Base-by-base conservation (phyloP, 371 early-diverging fungal species). In the Dinochytrium kinnereticum region DNA sequence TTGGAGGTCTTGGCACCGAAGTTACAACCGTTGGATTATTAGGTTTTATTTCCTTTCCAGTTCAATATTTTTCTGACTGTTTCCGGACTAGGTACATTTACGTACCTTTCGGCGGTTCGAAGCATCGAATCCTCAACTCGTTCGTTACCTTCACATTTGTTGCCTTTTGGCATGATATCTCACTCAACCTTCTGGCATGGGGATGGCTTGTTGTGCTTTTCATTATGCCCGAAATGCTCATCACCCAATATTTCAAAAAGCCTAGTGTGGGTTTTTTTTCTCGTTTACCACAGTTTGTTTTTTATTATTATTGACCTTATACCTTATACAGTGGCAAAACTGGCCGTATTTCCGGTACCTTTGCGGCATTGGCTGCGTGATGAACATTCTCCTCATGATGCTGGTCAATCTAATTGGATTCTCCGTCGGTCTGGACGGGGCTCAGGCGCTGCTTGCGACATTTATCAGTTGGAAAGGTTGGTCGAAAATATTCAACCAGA, bases 371-470 rank as follows among this genome's bases (percentile, higher is more conserved):
- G 98, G 96, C 15, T 95, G 91, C 3, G 92, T 91, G 1, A 75
- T 86, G 24, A 98, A 97, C 80, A 93, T 97, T n/a, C 70, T 93
- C 24, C 82, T 92, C 80, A 96, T 98, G 96, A 94, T 95, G 90
- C 85, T 89, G 68, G 98, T 95, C 7, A 98, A 98, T 78, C 77
- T 98, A 51, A 95, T 98, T 28, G 98, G 98, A 0, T 98, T 98
- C 80, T 90, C 90, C 51, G 90, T 95, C 26, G 96, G 96, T 5
- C 66, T 66, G 5, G 49, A 66, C 5, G 66, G 66, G 7, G 66
- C 66, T 7, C 10, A 44, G 2, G 49, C n/a, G 28, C 17, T 66
- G 24, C 24, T 66, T 2, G 28, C 10, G 7, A 7, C 44, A 21
- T 66, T 40, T 30, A 2, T 40, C 7, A 40, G 15, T n/a, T 66